These are phyloP conservation scores for Ulota crispa DNA, from an alignment of 225 moss, liverwort and hornwort species.

Conservation along the genomic window DNA sequence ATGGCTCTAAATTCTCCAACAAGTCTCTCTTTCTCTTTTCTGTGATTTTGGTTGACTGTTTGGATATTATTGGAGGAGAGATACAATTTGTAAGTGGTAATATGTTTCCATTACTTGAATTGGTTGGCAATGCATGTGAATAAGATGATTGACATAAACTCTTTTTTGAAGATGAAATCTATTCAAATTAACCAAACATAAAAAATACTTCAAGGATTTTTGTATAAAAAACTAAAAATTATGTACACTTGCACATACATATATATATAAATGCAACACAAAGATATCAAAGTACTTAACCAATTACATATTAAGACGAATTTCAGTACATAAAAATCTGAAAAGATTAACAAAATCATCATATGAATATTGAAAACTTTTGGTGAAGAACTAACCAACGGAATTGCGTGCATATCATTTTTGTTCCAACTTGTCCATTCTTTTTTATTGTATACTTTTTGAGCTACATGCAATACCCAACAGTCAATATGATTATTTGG, in stretches of 20 bases:
- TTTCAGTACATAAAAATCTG: too few species aligned
- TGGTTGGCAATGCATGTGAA: background rate
- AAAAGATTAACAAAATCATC: rapidly evolving
- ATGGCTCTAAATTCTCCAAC: background rate
- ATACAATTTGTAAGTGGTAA: background rate
- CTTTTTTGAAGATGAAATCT: background rate
- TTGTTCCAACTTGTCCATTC: conserved; percentile 36
- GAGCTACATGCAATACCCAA: conserved; percentile 20
- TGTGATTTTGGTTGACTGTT: background rate
- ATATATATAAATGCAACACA: too few species aligned
- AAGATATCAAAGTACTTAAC: too few species aligned
- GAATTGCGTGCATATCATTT: background rate
- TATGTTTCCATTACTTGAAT: background rate
- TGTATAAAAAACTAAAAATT: rapidly evolving
- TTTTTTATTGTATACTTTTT: conserved; percentile 50
- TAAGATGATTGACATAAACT: background rate
- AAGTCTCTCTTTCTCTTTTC: conserved; percentile 29
- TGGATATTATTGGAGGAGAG: conserved; percentile 1
- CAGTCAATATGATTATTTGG: too few species aligned
- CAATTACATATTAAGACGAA: too few species aligned
- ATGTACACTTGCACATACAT: background rate
- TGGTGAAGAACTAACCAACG: background rate
- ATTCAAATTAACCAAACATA: background rate
- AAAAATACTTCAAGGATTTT: background rate
- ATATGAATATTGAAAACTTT: rapidly evolving